Percentiles rank a stretch among this genome's conserved stretches.
These are phyloP conservation scores for Sphagnum magellanicum DNA, from an alignment of 228 moss, liverwort and hornwort species.

Conservation along the genomic window DNA sequence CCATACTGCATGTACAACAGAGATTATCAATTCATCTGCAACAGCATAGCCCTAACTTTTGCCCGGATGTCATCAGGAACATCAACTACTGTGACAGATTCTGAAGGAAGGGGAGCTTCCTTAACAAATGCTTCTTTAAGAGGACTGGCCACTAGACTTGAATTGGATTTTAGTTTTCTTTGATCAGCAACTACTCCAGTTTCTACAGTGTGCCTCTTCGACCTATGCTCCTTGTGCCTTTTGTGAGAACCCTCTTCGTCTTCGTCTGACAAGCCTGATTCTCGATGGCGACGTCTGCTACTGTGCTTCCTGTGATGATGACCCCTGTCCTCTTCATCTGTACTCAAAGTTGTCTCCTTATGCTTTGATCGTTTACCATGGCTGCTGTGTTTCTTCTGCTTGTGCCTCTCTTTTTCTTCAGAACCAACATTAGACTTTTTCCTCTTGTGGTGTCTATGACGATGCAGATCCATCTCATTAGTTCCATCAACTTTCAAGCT, in stretches of 20 bases:
- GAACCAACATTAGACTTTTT: constrained; percentile 15
- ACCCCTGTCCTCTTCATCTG: constrained; percentile 7
- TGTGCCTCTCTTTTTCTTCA: constrained; percentile 11
- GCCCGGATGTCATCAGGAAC: constrained; percentile 50
- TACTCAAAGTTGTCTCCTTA: constrained; percentile 4
- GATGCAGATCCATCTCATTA: constrained; percentile 13
- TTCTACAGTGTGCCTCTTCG: neutral
- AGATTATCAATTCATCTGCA: constrained; percentile 3
- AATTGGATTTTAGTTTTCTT: neutral
- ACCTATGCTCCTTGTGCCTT: neutral
- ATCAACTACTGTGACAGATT: constrained; percentile 12
- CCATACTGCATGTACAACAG: too few species aligned
- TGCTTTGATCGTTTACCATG: constrained; percentile 25
- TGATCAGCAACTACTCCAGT: neutral
- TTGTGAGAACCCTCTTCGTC: neutral
- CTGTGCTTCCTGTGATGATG: constrained; percentile 9
- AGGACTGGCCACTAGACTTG: neutral
- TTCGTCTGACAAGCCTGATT: neutral
- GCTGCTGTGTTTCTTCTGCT: constrained; percentile 15
- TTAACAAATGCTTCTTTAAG: neutral
- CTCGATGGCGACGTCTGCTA: constrained; percentile 14
- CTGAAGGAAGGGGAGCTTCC: constrained; percentile 6
- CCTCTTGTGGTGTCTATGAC: constrained; percentile 19
- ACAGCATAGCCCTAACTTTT: constrained; percentile 50
- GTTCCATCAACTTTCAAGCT: constrained; percentile 12